Base-by-base conservation (phyloP, 169 alveolate genomes). In the Sarcocystis neurona region DNA sequence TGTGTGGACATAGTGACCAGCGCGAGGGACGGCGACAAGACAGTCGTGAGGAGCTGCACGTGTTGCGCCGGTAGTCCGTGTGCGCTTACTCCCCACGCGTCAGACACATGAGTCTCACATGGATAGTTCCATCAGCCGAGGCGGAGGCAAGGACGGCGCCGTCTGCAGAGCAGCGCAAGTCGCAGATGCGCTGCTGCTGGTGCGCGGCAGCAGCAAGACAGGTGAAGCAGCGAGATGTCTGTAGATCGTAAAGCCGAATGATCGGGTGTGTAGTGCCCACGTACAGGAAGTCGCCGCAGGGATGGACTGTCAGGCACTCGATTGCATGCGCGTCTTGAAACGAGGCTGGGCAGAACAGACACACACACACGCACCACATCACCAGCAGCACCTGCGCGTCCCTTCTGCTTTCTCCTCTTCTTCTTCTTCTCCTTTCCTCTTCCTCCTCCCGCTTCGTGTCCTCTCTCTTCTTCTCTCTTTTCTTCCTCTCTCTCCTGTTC, bases 221-320 rank as follows among this genome's bases (percentile, higher is more conserved):
- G 46, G 87, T 48, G 70, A 50, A 79, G 10, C 30, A 43, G 68
- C 77, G 5, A 27, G 39, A 27, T 15, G 87, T 79, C 5, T 79
- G 6, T 3, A 79, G 44, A 43, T 79, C 87, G 44, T 79, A 79
- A 32, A 79, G 74, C 5, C 87, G 87, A 8, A 79, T 48, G 5
- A 56, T 79, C 23, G 87, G 87, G n/a, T 79, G 87, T 15, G 72
- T 50, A 4, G 72, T 79, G 37, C 87, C 87, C n/a, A 43, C 87
- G 72, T 79, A 79, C 10, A 79, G 74, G 46, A 79, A 79, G 15
- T 79, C 87, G 5, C 87, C 87, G 44, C 87, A 79, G 8, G 87
- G 87, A 30, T 79, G 87, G 5, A 48, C 34, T 12, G 48, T 5
- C 27, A 43, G 15, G 74, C 18, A 3, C 15, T 43, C 34, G 4